phyloP scores from a whole-genome alignment of 2,329 filamentous ascomycete genomes.

The Hypoxylon sp. region DNA sequence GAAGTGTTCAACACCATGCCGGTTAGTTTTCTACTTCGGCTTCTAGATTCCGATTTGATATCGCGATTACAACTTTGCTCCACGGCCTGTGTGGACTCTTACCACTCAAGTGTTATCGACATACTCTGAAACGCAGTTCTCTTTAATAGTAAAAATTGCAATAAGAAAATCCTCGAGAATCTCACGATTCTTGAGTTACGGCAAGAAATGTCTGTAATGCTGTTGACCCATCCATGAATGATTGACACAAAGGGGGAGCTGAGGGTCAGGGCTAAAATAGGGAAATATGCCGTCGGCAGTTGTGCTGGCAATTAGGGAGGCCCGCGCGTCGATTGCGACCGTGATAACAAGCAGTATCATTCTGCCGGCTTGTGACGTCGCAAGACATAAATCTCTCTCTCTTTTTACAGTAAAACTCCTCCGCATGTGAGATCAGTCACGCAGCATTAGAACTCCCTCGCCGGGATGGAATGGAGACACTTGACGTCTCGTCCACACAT shows the following conservation, averaged over 20 bases:
- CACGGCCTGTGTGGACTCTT: background rate
- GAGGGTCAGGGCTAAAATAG: background rate
- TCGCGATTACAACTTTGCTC: background rate
- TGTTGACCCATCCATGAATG: background rate
- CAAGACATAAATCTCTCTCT: background rate
- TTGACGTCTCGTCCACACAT: background rate
- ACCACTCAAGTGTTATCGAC: background rate
- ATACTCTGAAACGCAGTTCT: background rate
- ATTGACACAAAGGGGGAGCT: background rate
- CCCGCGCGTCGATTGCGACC: conserved; percentile 8
- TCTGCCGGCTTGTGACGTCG: conserved; percentile 10
- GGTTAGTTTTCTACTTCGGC: background rate
- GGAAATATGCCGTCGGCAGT: conserved; percentile 9
- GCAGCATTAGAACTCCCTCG: background rate
- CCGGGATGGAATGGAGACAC: background rate
- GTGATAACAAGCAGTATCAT: background rate
- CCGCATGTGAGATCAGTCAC: conserved; percentile 3
- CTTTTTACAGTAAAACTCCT: background rate
- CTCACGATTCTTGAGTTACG: background rate
- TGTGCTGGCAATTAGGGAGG: conserved; percentile 5
- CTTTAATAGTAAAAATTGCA: background rate
- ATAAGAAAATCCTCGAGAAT: background rate
- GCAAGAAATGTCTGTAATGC: conserved; percentile 1
- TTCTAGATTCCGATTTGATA: background rate
- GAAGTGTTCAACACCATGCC: background rate